Evolutionary conservation across 441 rosid genomes (phyloP), one percentile per base, ranked within the genome.

Genomic region (Croton setiger): DNA sequence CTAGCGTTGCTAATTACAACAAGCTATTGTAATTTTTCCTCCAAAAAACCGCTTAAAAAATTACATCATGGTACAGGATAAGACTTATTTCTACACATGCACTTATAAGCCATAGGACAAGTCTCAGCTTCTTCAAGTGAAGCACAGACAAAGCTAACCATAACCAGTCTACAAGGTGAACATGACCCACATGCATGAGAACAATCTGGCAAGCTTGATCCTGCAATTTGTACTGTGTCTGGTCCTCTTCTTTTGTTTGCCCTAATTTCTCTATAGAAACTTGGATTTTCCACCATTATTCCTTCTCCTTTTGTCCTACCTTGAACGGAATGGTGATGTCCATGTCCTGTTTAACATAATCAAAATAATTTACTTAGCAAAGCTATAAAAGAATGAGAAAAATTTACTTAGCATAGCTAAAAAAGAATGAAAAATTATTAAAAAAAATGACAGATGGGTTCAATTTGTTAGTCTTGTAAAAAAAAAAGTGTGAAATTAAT

Each of bases 101-200:
- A 91, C 79, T 86, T 93, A 75, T 93, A 90, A 74, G 96, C 88
- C 83, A 93, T 84, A 4, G 97, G 97, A 75, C 98, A 93, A 18
- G 97, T 84, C 87, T 93, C 96, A 11, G 96, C 93, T 72, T 89
- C 92, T 72, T 82, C 85, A 4, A 87, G 72, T 15, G 96, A 70
- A 45, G 96, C 81, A 67, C 98, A 91, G n/a, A 86, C 89, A 68
- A 85, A 89, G 88, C 97, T 91, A 49, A 93, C 91, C 88, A 90
- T 87, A 51, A 89, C 96, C 56, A 93, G 87, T 65, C 87, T 81
- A 59, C 96, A 93, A 5, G 98, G 97, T 12, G 82, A 81, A 78
- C 98, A 93, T 13, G 96, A 91, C 11, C 98, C 98, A 66, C 98
- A 91, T 15, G 92, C 98, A 71, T 89, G 94, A 0, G 97, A 87